Evolutionary conservation across 1,139 yeast genomes (phyloP).

Genomic region (Scheffersomyces insectosa): DNA sequence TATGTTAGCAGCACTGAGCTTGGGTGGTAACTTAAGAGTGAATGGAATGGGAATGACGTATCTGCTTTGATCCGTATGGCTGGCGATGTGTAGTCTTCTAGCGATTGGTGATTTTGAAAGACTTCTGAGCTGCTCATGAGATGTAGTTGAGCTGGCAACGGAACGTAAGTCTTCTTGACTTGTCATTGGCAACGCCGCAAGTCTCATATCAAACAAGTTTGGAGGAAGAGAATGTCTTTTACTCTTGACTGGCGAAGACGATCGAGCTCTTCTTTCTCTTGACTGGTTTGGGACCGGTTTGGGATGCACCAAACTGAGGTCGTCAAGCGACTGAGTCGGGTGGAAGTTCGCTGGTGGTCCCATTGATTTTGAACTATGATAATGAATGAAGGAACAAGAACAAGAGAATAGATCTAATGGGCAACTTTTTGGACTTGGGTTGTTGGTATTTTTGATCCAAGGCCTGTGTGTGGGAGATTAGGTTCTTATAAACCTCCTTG

Average conservation of each 20-base stretch:
- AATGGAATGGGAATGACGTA: conserved; percentile 49
- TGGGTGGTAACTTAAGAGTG: conserved; percentile 45
- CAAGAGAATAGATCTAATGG: neutral
- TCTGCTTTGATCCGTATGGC: conserved; percentile 20
- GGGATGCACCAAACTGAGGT: conserved; percentile 12
- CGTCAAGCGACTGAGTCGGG: conserved; percentile 20
- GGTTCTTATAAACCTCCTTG: no score
- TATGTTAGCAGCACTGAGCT: conserved; percentile 32
- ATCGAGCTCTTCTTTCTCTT: conserved; percentile 28
- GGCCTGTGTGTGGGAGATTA: no score
- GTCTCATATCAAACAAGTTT: conserved; percentile 21
- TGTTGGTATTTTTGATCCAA: no score
- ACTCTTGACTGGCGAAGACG: conserved; percentile 31
- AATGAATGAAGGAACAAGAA: neutral
- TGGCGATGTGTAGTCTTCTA: conserved; percentile 34
- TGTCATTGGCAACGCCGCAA: conserved; percentile 24
- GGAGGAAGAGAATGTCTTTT: conserved; percentile 26
- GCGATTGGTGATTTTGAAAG: conserved; percentile 41
- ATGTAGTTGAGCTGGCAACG: conserved; percentile 10
- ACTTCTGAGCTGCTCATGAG: conserved; percentile 29
- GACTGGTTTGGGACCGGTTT: conserved; percentile 2
- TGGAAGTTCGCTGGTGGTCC: neutral
- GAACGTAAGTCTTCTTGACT: conserved; percentile 23
- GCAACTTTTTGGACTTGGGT: no score
- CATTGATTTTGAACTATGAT: neutral